Evolutionary conservation across 2,329 filamentous ascomycete species (phyloP).

Genomic region (Talaromyces islandicus): DNA sequence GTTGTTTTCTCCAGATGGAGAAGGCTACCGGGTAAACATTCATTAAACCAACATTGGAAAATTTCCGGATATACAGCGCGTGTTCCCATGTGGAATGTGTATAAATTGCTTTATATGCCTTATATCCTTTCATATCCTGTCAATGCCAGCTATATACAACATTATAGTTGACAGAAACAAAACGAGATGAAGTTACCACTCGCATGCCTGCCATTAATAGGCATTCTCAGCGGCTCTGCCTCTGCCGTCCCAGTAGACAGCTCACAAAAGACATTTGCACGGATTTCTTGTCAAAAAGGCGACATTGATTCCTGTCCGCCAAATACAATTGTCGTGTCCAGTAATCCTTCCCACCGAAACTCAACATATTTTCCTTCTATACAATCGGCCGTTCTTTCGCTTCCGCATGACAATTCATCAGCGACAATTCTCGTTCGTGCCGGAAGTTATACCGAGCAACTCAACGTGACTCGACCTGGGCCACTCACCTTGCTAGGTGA

Average conservation of each 20-base stretch:
- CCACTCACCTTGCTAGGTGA: constrained; percentile 59
- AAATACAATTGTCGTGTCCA: constrained; percentile 23
- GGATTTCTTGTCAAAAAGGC: constrained; percentile 20
- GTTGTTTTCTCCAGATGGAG: background rate
- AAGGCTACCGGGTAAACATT: background rate
- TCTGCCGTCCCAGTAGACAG: background rate
- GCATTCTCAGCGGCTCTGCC: background rate
- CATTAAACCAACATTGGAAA: background rate
- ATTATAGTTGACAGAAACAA: background rate
- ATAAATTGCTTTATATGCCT: background rate
- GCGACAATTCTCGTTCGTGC: constrained; percentile 55
- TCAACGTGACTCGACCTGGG: constrained; percentile 58
- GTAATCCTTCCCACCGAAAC: constrained; percentile 10
- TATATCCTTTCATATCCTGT: too few species aligned
- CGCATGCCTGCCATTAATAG: background rate
- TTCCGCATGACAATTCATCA: constrained; percentile 40
- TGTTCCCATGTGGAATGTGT: background rate
- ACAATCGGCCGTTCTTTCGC: constrained; percentile 43
- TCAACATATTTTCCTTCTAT: constrained; percentile 32
- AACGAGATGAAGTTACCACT: background rate
- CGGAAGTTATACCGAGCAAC: constrained; percentile 57
- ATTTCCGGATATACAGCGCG: background rate
- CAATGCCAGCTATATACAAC: background rate
- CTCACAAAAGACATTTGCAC: background rate
- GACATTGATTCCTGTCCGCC: constrained; percentile 19